A percentile compares a stretch with the other conserved stretches of the same genome.
phyloP scores from a whole-genome alignment of 768 basidiomycete species.

The Mycena vitilis region DNA sequence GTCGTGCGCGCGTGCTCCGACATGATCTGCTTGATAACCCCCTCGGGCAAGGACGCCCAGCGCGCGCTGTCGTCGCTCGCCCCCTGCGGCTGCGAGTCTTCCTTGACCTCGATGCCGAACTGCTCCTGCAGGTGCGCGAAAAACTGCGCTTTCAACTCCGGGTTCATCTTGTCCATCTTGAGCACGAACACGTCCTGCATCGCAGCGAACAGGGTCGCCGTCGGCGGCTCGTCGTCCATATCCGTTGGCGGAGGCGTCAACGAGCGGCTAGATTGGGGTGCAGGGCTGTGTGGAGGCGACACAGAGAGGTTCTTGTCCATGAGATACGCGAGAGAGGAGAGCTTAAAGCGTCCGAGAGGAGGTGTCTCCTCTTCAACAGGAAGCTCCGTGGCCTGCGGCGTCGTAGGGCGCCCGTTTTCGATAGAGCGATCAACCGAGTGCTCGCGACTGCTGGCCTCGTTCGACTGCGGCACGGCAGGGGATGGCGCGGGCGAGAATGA shows the following conservation, averaged over 20 bases:
- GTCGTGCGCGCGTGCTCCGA: constrained; percentile 12
- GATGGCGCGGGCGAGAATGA: constrained; percentile 28
- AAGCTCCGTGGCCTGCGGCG: constrained; percentile 5
- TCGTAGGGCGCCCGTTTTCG: constrained; percentile 7
- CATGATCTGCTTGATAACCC: constrained; percentile 24
- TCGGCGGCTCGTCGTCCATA: constrained; percentile 21
- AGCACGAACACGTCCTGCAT: constrained; percentile 35
- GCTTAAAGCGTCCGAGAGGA: constrained; percentile 33
- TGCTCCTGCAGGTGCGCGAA: constrained; percentile 28
- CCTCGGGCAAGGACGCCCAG: constrained; percentile 28
- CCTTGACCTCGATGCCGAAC: constrained; percentile 28
- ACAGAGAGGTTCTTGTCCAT: constrained; percentile 34
- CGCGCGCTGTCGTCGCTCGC: constrained; percentile 1
- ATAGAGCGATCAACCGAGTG: constrained; percentile 27
- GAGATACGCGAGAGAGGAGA: constrained; percentile 33
- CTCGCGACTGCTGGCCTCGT: constrained; percentile 29
- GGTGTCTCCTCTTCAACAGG: constrained; percentile 27
- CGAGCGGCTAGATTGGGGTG: constrained; percentile 3
- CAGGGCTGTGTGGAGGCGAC: constrained; percentile 29
- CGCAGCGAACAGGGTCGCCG: constrained; percentile 32
- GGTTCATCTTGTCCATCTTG: constrained; percentile 33
- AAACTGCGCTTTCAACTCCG: constrained; percentile 25
- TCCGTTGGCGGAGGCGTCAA: constrained; percentile 18
- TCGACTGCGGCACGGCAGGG: constrained; percentile 22
- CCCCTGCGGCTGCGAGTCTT: constrained; percentile 1